Evolutionary conservation across 257 asterid species (phyloP), one percentile per base, ranked within the genome.

Genomic region (Jacaranda copaia): DNA sequence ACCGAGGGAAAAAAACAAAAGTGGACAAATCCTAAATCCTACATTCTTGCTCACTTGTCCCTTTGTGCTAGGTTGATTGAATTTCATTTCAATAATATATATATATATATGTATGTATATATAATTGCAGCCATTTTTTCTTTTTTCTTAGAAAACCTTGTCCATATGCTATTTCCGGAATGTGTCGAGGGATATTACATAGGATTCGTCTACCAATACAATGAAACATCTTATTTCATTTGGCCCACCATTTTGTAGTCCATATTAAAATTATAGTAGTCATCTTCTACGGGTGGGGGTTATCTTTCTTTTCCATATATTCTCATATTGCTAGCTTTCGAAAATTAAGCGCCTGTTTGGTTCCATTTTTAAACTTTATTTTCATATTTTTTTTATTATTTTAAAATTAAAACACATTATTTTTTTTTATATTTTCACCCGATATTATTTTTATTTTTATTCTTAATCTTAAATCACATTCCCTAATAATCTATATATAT

Each of bases 11-110:
- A 79, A 75, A 78, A 75, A 57, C 73, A 71, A 76, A 82, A 82
- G 40, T 4, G 46, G 45, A 53, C 18, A 49, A 52, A 74, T 78
- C 78, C 60, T 8, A 68, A 79, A 66, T 67, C 81, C 78, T 65
- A 72, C 65, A 72, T 79, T 75, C 77, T 51, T 79, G 35, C 43
- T 58, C 46, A 4, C 32, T 76, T 76, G 84, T 66, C 76, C 45
- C 32, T 70, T 83, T 75, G 84, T 79, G 83, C 84, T 66, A 83
- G 82, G 75, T 79, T 68, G 74, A 56, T 68, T 83, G 86, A 75
- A 83, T 67, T 81, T 58, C 81, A 58, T 57, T 62, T 63, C 25
- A 62, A 52, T 53, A n/a, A n/a, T n/a, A n/a, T n/a, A n/a, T n/a
- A n/a, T n/a, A n/a, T n/a, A n/a, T n/a, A n/a, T n/a, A n/a, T n/a